phyloP scores from a whole-genome alignment of 2,329 filamentous ascomycete species.

The Colletotrichum musae region DNA sequence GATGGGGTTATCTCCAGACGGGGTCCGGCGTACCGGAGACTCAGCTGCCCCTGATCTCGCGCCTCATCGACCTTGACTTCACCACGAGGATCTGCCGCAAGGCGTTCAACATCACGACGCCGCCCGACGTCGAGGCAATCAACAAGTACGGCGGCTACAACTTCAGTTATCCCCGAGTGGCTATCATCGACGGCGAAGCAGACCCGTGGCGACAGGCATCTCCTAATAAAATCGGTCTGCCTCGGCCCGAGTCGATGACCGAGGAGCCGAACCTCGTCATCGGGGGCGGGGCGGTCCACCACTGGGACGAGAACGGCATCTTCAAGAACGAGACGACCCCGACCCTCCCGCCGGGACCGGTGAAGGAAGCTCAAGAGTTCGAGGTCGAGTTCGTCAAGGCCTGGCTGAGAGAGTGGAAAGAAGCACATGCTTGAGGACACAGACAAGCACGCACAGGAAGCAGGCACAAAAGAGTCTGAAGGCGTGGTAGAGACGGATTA shows the following conservation, averaged over 20 bases:
- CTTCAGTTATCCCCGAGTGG: slow-evolving; percentile 82
- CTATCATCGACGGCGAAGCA: slow-evolving; percentile 81
- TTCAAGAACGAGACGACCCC: slow-evolving; percentile 73
- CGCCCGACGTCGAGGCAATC: slow-evolving; percentile 75
- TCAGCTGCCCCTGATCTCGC: slow-evolving; percentile 79
- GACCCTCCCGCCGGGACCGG: slow-evolving; percentile 69
- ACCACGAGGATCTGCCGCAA: slow-evolving; percentile 73
- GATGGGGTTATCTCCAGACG: slow-evolving; percentile 85
- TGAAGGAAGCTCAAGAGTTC: slow-evolving; percentile 71
- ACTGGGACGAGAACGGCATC: slow-evolving; percentile 83
- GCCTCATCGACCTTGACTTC: slow-evolving; percentile 76
- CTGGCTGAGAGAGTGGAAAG: slow-evolving; percentile 77
- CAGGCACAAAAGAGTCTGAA: too few relatives aligned
- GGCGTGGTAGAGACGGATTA: background rate
- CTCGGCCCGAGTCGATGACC: slow-evolving; percentile 68
- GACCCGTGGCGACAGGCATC: slow-evolving; percentile 86
- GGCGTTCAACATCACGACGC: slow-evolving; percentile 78
- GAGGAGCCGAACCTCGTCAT: slow-evolving; percentile 82
- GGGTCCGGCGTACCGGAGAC: slow-evolving; percentile 77
- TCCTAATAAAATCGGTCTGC: slow-evolving; percentile 74
- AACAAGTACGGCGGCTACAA: slow-evolving; percentile 84
- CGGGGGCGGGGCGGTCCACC: slow-evolving; percentile 76
- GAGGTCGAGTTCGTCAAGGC: slow-evolving; percentile 74
- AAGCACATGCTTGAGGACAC: background rate
- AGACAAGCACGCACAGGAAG: background rate